These are phyloP conservation scores for Leishmania braziliensis DNA, from an alignment of 208 protist species.

Conservation along the genomic window DNA sequence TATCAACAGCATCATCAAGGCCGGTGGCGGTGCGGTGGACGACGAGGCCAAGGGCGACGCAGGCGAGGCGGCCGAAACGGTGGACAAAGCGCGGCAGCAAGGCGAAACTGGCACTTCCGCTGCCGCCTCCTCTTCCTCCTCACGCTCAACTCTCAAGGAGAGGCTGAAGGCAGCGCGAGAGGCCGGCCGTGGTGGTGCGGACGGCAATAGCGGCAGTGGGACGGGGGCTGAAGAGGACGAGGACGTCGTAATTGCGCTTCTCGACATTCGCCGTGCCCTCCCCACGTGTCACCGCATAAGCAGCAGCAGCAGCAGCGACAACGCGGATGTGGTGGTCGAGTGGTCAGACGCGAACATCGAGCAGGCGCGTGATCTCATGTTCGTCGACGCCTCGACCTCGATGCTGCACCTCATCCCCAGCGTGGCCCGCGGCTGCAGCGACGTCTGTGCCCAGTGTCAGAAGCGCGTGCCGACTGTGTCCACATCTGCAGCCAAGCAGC, in stretches of 20 bases:
- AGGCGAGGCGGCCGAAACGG: neutral
- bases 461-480: conserved; percentile 11
- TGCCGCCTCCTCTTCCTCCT: conserved; percentile 23
- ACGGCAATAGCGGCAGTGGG: neutral
- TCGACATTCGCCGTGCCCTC: conserved; percentile 70
- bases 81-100: neutral
- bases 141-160: conserved; percentile 25
- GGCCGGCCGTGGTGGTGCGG: conserved; percentile 4
- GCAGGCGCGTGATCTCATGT: conserved; percentile 80
- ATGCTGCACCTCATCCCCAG: conserved; percentile 71
- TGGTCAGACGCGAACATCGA: conserved; percentile 54
- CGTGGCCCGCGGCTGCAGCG: conserved; percentile 56
- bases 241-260: conserved; percentile 73
- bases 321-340: conserved; percentile 15
- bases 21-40: conserved; percentile 25
- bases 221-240: conserved; percentile 51
- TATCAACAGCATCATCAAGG: conserved; percentile 49
- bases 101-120: neutral
- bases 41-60: neutral
- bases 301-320: neutral
- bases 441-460: conserved; percentile 61
- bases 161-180: conserved; percentile 29
- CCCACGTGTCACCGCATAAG: conserved; percentile 25
- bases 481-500: conserved; percentile 12
- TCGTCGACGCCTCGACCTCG: conserved; percentile 77